Evolutionary conservation across 2,329 filamentous ascomycete species (phyloP), one percentile per base, ranked within the genome.

Genomic region (Penicillium capsulatum): DNA sequence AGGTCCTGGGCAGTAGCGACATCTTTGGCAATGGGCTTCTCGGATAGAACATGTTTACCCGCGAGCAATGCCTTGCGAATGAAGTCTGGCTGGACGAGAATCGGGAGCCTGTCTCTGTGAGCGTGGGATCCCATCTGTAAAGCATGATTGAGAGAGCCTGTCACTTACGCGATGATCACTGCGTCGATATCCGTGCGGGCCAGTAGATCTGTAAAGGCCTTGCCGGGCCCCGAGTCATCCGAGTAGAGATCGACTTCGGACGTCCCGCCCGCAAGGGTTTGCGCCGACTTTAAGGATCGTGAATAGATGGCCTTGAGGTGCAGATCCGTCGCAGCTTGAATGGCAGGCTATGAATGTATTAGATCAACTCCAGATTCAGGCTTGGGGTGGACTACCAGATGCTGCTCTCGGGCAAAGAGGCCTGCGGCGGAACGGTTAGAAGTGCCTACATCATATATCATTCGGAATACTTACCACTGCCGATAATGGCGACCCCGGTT

Each of bases 21-120:
- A 51, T 79, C 74, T 51, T 76, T 72, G 3, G 71, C 73, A 22
- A 77, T 72, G n/a, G 75, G 75, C 52, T 77, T 79, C 52, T 79
- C 75, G 11, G 73, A 74, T 1, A 79, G 61, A 10, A 79, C 75
- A 53, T 78, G 74, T 48, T 78, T 78, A 7, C 73, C 72, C 8
- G 72, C 72, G 7, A 59, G 47, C 0, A 78, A 59, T 2, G 73
- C 73, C 42, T 66, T 64, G 30, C 65, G 65, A 48, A 78, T 73
- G 48, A 70, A 75, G 1, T 64, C 60, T n/a, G 73, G 74, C 38
- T 78, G 75, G 3, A 64, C 62, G 11, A 66, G 61, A 49, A 78
- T 77, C 0, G 75, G 75, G 7, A 79, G 66, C 3, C 72, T 74
- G 34, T 3, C 3, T 15, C 17, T 11, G 24, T 50, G 14, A 40